Base-by-base conservation (phyloP, 2,329 filamentous ascomycete genomes). In the Talaromyces sp. region DNA sequence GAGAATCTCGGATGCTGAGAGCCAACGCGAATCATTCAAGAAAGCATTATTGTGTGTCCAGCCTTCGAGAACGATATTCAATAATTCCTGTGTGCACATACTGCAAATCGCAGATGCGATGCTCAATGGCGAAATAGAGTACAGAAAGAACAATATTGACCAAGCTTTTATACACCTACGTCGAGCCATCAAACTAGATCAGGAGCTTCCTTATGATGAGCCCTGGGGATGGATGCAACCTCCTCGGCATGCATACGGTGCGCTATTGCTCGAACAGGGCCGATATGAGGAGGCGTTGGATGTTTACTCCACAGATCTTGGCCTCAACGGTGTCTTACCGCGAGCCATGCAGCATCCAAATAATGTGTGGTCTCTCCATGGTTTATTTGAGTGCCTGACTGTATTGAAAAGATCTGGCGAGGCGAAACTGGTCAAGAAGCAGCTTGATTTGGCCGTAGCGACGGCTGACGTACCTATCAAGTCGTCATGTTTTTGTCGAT, bases 141-240 rank as follows among this genome's bases (percentile, higher is more conserved):
- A 91, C 67, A 84, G 88, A 1, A 77, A 78, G 3, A 80, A 79
- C 0, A 80, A 86, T 58, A 80, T 82, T 60, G 81, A 85, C 0
- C 48, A 69, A 0, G 88, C 87, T 0, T 89, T 88, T 69, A 67
- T 73, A 3, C 77, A 83, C 50, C 76, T 90, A 3, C 78, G 81
- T 2, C 76, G 76, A 11, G 81, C 86, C 0, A 83, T 88, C n/a
- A 69, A 73, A 2, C 78, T 82, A 1, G 86, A 88, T 66, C 85
- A 87, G 64, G 72, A 69, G 0, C 78, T 89, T 28, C 83, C 83
- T 0, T 89, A 87, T 66, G 84, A 86, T 50, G 87, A 90, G 70
- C 87, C 87, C 0, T 89, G 86, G 86, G 85, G 85, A 0, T 89
- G 87, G 86, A 89, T 89, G 86, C 84, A 87, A 69, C 87, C 87